A percentile compares a stretch with the other conserved stretches of the same genome.
These are phyloP conservation scores for Cryptosporidium meleagridis DNA, from an alignment of 169 alveolate genomes.

Conservation along the genomic window DNA sequence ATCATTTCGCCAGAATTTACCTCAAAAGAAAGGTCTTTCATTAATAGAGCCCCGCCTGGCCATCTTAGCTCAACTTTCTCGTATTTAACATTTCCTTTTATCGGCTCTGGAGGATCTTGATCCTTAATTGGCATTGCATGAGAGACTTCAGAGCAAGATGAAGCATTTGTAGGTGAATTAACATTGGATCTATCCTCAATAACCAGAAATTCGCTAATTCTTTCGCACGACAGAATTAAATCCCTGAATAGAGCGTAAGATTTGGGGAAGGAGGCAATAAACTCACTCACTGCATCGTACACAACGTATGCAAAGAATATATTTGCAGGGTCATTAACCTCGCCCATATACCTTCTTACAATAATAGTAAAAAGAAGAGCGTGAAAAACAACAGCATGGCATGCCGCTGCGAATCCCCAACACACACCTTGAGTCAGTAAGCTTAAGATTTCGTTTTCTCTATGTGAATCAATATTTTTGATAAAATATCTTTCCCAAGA, in stretches of 20 bases:
- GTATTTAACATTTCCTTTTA: slow-evolving; percentile 8
- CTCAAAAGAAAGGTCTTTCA: slow-evolving; percentile 78
- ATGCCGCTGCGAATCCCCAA: slow-evolving; percentile 27
- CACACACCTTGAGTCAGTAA: slow-evolving; percentile 26
- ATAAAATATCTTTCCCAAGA: slow-evolving; percentile 74
- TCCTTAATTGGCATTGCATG: no score
- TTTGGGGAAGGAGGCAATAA: slow-evolving; percentile 43
- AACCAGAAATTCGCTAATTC: slow-evolving; percentile 43
- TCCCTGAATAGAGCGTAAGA: slow-evolving; percentile 68
- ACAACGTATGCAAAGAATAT: slow-evolving; percentile 63
- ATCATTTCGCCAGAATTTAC: slow-evolving; percentile 85
- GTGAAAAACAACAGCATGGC: slow-evolving; percentile 57
- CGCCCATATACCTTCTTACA: slow-evolving; percentile 7
- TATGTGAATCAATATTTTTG: slow-evolving; percentile 15
- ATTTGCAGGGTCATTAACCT: slow-evolving; percentile 41
- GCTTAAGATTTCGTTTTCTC: slow-evolving; percentile 40
- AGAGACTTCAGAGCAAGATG: neutral
- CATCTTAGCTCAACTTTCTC: slow-evolving; percentile 70
- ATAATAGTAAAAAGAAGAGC: slow-evolving; percentile 25
- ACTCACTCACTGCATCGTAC: slow-evolving; percentile 58
- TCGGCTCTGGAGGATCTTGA: neutral
- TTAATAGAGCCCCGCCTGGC: slow-evolving; percentile 77
- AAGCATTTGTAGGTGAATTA: neutral
- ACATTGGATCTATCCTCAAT: neutral
- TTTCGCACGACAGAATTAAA: slow-evolving; percentile 41